Percentiles rank a stretch among this genome's conserved stretches.
These are phyloP conservation scores for Chlorella sorokiniana DNA, from an alignment of 139 green algal genomes.

Conservation along the genomic window DNA sequence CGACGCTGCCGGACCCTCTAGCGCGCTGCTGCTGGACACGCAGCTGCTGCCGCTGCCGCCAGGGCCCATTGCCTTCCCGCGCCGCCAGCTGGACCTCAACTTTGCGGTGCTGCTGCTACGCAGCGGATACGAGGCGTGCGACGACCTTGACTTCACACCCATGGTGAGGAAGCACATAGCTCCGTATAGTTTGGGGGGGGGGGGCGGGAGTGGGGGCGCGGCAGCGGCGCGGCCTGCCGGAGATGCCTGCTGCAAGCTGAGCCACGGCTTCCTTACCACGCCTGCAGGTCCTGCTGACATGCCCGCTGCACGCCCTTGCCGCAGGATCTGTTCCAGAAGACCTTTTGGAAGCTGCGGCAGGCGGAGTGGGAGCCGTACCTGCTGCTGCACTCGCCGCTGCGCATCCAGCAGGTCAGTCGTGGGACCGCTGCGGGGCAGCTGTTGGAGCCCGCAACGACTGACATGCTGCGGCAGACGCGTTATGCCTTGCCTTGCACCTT, in stretches of 20 bases:
- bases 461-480: neutral
- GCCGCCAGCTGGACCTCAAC: slow-evolving; percentile 60
- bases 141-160: slow-evolving; percentile 81
- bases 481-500: neutral
- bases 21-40: slow-evolving; percentile 14
- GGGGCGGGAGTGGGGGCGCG: too few relatives aligned
- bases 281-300: neutral
- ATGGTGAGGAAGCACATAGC: slow-evolving; percentile 56
- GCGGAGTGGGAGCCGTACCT: slow-evolving; percentile 77
- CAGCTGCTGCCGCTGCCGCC: slow-evolving; percentile 31
- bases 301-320: neutral
- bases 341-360: slow-evolving; percentile 78
- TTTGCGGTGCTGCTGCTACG: slow-evolving; percentile 90
- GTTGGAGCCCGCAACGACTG: neutral
- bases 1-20: neutral
- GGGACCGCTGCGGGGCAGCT: neutral
- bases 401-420: slow-evolving; percentile 53
- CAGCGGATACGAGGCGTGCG: slow-evolving; percentile 77
- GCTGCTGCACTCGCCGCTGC: slow-evolving; percentile 68
- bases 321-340: slow-evolving; percentile 65
- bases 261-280: neutral
- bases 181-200: neutral
- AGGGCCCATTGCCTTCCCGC: slow-evolving; percentile 42
- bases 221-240: neutral
- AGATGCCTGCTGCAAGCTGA: neutral